Base-by-base conservation (phyloP, 805 yeast genomes). In the Saccharomycopsis sp. region DNA sequence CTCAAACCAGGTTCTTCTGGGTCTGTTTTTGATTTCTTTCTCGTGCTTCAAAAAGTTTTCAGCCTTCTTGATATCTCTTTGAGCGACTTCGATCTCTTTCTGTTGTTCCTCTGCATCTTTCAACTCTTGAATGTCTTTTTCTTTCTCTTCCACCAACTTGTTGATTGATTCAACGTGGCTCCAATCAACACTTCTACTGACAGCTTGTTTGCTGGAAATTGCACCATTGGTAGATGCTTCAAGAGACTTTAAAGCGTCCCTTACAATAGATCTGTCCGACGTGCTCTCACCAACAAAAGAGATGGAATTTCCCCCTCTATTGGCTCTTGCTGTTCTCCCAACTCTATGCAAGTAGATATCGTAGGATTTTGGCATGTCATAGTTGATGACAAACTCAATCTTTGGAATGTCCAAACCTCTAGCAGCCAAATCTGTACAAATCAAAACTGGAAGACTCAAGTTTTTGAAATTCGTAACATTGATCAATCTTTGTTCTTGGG, bases 251-350 rank as follows among this genome's bases (percentile, higher is more conserved):
- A 92, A 77, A 3, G 95, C 94, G 13, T 77, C 85, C 57, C 84
- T 87, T n/a, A 92, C 97, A 52, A 92, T 85, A 36, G 71, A 65
- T 62, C 98, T 77, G 49, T 92, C 98, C 44, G 70, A 73, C n/a
- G 85, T 67, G 0, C 83, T 67, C 58, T 92, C 98, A 13, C 97
- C 96, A 10, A 92, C 98, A 61, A 92, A 77, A 2, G 96, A 80
- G 30, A 92, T 80, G 34, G 96, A 83, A 42, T 74, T 74, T 71
- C 99, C 99, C 40, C 83, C 85, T 63, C 97, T 76, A 16, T 97
- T 97, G 38, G 96, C 99, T 75, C 99, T 85, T 7, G 99, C 99
- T 41, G 97, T 92, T 72, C 98, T 84, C 63, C 98, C 98, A 46
- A 92, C 96, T 69, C 98, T 82, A 64, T 92, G 98, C 54, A 92